Base-by-base conservation (phyloP, 352 stramenopile species). In the Pseudoperonospora humuli region DNA sequence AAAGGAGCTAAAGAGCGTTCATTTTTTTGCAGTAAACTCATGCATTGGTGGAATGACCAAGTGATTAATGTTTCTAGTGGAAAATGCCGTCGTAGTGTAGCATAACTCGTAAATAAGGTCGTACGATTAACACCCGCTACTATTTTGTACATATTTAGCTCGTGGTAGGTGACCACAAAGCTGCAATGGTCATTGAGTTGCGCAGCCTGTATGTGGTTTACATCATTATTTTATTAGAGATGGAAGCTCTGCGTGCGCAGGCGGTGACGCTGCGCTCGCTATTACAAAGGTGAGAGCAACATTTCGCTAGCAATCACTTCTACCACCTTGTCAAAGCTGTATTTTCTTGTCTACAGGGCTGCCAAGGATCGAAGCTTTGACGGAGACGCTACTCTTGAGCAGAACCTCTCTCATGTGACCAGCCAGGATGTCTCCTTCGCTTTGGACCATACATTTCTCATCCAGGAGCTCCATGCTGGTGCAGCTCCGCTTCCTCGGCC, bases 381-480 rank as follows among this genome's bases (percentile, higher is more conserved):
- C 21, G 28, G 38, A 40, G 48, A 56, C 19, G 7, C 19, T 2
- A 21, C 21, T 11, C 29, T 62, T 19, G n/a, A 39, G 20, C 45
- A 44, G 7, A 45, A 57, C 13, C 28, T 64, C 20, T 36, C 25
- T n/a, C 7, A 6, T 3, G 31, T 45, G 31, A 37, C 39, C 2
- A 58, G 39, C 37, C 20, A 44, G 7, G 54, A 73, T 6, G 39
- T 67, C 13, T 13, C 24, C 0, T 65, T 59, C 18, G 60, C 56
- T 24, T 40, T 81, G 17, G 63, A 74, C 28, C 66, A 61, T 20
- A 75, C 69, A 15, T 64, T 64, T 19, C 49, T 81, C 10, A 33
- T 62, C 21, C 54, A 38, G 17, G 36, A 51, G 6, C 28, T 45
- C 3, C 50, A n/a, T 1, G 31, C 47, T 2, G 35, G 33, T 2